Percentiles rank a stretch among this genome's conserved stretches.
These are phyloP conservation scores for Colletotrichum aenigma DNA, from an alignment of 2,329 filamentous ascomycete genomes.

Conservation along the genomic window DNA sequence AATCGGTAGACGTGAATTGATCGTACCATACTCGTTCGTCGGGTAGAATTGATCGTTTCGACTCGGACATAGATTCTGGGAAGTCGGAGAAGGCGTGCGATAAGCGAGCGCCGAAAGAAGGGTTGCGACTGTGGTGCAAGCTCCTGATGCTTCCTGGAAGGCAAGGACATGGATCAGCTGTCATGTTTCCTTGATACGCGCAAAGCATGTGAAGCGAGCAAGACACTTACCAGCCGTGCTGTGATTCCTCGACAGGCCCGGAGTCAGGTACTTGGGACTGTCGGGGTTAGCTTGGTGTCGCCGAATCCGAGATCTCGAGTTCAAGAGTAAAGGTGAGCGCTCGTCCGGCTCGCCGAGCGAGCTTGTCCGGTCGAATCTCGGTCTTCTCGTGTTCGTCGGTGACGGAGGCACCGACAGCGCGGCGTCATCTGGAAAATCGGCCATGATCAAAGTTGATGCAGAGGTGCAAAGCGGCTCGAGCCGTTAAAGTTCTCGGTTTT, in stretches of 20 bases:
- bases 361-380: conserved; percentile 15
- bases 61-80: conserved; percentile 64
- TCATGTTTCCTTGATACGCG: background rate
- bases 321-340: conserved; percentile 45
- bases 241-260: conserved; percentile 40
- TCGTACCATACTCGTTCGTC: conserved; percentile 98
- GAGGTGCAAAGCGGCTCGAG: background rate
- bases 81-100: conserved; percentile 65
- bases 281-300: conserved; percentile 26
- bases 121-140: conserved; percentile 59
- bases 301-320: conserved; percentile 45
- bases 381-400: conserved; percentile 15
- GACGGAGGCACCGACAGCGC: conserved; percentile 16
- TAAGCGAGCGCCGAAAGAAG: conserved; percentile 65
- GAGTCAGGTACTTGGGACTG: conserved; percentile 23
- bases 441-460: background rate
- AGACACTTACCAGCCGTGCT: conserved; percentile 45
- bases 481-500: conserved; percentile 1
- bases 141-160: conserved; percentile 39
- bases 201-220: background rate
- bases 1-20: conserved; percentile 96
- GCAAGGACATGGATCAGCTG: background rate
- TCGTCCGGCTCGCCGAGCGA: conserved; percentile 38
- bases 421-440: background rate
- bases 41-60: conserved; percentile 68